Percentiles rank a stretch among this genome's conserved stretches.
These are phyloP conservation scores for Solanum dulcamara DNA, from an alignment of 257 asterid species.

Conservation along the genomic window DNA sequence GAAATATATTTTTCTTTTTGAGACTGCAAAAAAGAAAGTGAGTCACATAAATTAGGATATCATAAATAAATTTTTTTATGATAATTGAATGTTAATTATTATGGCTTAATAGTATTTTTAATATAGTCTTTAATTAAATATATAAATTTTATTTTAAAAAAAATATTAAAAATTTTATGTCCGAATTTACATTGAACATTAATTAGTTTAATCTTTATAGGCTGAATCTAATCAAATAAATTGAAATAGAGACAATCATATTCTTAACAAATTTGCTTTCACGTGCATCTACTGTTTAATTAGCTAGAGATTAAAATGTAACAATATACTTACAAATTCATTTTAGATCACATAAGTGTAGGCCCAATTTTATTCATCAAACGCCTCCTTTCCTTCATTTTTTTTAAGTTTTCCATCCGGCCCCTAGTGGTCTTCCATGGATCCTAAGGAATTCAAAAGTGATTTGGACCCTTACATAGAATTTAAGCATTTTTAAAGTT, in stretches of 20 bases:
- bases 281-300: not conserved
- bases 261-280: not conserved
- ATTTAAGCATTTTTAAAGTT: not conserved
- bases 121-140: not conserved
- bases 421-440: not conserved
- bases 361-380: too few relatives aligned
- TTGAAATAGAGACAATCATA: not conserved
- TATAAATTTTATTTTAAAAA: not conserved
- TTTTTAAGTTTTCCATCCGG: not conserved
- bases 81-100: not conserved
- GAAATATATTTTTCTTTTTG: accelerated
- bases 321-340: not conserved
- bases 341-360: not conserved
- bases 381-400: not conserved
- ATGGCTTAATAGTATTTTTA: not conserved
- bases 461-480: not conserved
- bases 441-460: not conserved
- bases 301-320: not conserved
- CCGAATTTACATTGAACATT: not conserved
- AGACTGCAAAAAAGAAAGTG: not conserved
- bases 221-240: not conserved
- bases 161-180: not conserved
- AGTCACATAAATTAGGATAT: not conserved
- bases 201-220: not conserved
- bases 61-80: not conserved